These are phyloP conservation scores for Aphanomyces astaci DNA, from an alignment of 352 stramenopile species.

Conservation along the genomic window DNA sequence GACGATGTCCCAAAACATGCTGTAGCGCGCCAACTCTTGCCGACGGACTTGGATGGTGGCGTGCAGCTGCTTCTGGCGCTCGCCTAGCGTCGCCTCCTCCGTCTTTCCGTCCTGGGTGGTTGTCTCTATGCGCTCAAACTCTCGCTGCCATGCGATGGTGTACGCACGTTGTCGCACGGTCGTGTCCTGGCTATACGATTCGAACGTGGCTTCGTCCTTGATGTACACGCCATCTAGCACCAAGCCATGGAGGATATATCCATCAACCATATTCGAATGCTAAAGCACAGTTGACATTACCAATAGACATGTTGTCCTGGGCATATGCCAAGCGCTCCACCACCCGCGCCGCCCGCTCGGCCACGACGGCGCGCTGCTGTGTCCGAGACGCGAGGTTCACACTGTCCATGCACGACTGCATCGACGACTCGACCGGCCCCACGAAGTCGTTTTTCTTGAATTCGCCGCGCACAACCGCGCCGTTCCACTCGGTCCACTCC, in stretches of 20 bases:
- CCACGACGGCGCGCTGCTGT: not conserved
- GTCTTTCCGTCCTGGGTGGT: conserved; percentile 20
- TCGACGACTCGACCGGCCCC: not conserved
- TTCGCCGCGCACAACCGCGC: not conserved
- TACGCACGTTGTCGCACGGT: not conserved
- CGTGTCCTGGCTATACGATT: not conserved
- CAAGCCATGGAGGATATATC: too few species aligned
- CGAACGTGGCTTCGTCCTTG: conserved; percentile 2
- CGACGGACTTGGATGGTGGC: conserved; percentile 4
- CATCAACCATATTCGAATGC: too few species aligned
- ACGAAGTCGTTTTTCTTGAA: conserved; percentile 4
- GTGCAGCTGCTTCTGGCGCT: conserved; percentile 18
- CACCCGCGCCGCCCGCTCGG: conserved; percentile 6
- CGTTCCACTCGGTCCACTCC: not conserved
- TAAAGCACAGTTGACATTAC: too few species aligned
- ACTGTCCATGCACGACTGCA: not conserved
- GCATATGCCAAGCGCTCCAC: conserved; percentile 1
- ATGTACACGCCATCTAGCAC: conserved; percentile 20
- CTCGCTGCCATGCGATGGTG: not conserved
- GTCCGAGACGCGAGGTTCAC: not conserved
- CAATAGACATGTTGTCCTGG: conserved; percentile 18
- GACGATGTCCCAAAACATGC: conserved; percentile 20
- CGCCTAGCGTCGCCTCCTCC: conserved; percentile 16
- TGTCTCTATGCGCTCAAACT: conserved; percentile 10
- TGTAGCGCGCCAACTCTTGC: conserved; percentile 6